phyloP scores from a whole-genome alignment of 495 filamentous ascomycete species.

The Daldinia loculata region DNA sequence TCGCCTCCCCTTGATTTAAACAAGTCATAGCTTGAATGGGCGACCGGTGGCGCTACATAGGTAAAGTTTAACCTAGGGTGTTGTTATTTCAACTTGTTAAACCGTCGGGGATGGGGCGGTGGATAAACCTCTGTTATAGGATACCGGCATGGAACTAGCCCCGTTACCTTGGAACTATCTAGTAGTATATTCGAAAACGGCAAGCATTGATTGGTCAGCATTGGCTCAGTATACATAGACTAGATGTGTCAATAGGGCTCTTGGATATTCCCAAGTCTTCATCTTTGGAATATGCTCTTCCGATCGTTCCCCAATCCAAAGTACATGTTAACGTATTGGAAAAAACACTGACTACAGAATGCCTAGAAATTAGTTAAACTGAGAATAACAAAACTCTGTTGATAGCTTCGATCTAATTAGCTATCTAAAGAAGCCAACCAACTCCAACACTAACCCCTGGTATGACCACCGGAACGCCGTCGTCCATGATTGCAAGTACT shows the following conservation, averaged over 20 bases:
- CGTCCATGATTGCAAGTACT: constrained; percentile 39
- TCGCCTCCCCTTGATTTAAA: too few species aligned
- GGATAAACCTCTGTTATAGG: too few species aligned
- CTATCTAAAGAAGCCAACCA: constrained; percentile 39
- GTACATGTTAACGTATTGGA: not conserved
- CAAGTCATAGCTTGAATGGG: too few species aligned
- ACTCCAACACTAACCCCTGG: constrained; percentile 46
- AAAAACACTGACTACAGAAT: not conserved
- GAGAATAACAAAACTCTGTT: constrained; percentile 15
- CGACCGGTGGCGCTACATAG: too few species aligned
- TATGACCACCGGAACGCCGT: constrained; percentile 49
- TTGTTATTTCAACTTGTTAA: too few species aligned
- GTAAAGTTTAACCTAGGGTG: too few species aligned
- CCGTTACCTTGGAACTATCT: too few species aligned
- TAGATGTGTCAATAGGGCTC: not conserved
- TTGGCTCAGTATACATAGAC: not conserved
- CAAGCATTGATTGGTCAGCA: not conserved
- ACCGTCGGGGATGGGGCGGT: too few species aligned
- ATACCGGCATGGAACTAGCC: too few species aligned
- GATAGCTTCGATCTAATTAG: constrained; percentile 26
- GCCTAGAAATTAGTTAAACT: not conserved
- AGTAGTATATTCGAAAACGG: not conserved
- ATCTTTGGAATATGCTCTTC: not conserved
- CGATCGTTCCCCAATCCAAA: not conserved
- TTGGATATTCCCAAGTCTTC: not conserved